Percentiles rank a stretch among this genome's conserved stretches.
These are phyloP conservation scores for Nannizziopsis arthrosporioides DNA, from an alignment of 2,329 filamentous ascomycete species.

Conservation along the genomic window DNA sequence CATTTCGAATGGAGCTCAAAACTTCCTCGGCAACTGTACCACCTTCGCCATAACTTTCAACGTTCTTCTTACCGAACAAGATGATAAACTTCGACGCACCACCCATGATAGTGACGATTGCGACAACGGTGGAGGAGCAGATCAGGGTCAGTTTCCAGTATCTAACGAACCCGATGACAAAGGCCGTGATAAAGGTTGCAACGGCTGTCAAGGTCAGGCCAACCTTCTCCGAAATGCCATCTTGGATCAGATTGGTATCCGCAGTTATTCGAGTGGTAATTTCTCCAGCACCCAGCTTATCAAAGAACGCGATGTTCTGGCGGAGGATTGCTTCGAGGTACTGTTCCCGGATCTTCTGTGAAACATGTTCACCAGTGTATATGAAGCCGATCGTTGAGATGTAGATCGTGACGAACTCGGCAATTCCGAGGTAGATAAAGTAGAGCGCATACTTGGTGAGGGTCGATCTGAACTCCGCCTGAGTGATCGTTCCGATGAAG, in stretches of 20 bases:
- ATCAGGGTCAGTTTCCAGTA: constrained; percentile 93
- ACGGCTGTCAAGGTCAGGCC: constrained; percentile 63
- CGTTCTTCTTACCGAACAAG: constrained; percentile 64
- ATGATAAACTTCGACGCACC: constrained; percentile 61
- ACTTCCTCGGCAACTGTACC: constrained; percentile 90
- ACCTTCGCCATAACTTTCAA: constrained; percentile 70
- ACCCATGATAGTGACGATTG: constrained; percentile 68
- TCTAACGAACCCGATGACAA: constrained; percentile 79
- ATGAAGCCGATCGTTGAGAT: constrained; percentile 80
- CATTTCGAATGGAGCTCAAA: constrained; percentile 82
- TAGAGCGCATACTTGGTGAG: constrained; percentile 60
- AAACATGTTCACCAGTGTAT: constrained; percentile 69
- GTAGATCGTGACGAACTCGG: constrained; percentile 66
- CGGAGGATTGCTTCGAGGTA: constrained; percentile 75
- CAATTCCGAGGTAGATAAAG: constrained; percentile 75
- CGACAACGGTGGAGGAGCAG: constrained; percentile 66
- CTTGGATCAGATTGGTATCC: constrained; percentile 86
- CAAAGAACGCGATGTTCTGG: constrained; percentile 87
- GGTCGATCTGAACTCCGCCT: constrained; percentile 47
- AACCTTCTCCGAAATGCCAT: constrained; percentile 85
- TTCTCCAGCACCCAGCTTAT: constrained; percentile 84
- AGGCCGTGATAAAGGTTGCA: constrained; percentile 76
- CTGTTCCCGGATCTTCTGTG: constrained; percentile 64
- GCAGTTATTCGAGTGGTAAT: constrained; percentile 90
- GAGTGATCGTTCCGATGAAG: constrained; percentile 40